Conservation (phyloP, 1,284 basidiomycete species). For the Sutorius eximius region DNA sequence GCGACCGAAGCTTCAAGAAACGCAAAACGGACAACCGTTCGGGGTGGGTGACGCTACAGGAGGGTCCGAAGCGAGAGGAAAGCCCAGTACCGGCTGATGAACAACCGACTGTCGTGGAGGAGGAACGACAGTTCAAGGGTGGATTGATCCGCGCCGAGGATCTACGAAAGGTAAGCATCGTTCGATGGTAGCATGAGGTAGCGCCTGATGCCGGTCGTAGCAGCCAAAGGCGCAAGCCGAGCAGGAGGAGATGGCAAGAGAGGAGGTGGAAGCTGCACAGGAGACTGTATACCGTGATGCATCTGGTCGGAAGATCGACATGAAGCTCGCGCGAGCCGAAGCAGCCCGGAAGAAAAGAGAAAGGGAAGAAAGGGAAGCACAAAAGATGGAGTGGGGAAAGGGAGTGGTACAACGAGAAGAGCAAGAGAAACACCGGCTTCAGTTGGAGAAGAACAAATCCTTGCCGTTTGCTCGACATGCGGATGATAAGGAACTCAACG, state of each 20-base stretch:
- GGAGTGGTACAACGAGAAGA: conserved; percentile 87
- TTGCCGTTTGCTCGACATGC: conserved; percentile 75
- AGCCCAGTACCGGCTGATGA: conserved; percentile 66
- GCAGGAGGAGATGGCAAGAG: conserved; percentile 44
- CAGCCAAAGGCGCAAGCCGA: conserved; percentile 44
- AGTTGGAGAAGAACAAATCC: conserved; percentile 67
- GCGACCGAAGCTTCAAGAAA: conserved; percentile 77
- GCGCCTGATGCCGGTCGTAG: conserved; percentile 12
- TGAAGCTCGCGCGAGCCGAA: conserved; percentile 80
- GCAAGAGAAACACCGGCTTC: conserved; percentile 58
- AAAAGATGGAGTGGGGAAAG: conserved; percentile 97
- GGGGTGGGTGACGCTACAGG: conserved; percentile 59
- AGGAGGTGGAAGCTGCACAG: conserved; percentile 65
- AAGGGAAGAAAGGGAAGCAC: conserved; percentile 78
- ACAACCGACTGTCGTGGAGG: conserved; percentile 58
- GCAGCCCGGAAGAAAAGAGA: conserved; percentile 77
- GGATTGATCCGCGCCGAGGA: conserved; percentile 75
- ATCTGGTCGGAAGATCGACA: conserved; percentile 85
- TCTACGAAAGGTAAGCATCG: conserved; percentile 47
- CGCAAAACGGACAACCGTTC: conserved; percentile 53
- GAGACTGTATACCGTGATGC: conserved; percentile 95
- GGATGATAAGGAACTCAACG: conserved; percentile 86
- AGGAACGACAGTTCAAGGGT: conserved; percentile 55
- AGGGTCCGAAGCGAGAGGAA: conserved; percentile 44
- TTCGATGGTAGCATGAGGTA: not conserved